Percentiles rank a stretch among this genome's conserved stretches.
These are phyloP conservation scores for Fusarium chuoi DNA, from an alignment of 2,329 filamentous ascomycete genomes.

Conservation along the genomic window DNA sequence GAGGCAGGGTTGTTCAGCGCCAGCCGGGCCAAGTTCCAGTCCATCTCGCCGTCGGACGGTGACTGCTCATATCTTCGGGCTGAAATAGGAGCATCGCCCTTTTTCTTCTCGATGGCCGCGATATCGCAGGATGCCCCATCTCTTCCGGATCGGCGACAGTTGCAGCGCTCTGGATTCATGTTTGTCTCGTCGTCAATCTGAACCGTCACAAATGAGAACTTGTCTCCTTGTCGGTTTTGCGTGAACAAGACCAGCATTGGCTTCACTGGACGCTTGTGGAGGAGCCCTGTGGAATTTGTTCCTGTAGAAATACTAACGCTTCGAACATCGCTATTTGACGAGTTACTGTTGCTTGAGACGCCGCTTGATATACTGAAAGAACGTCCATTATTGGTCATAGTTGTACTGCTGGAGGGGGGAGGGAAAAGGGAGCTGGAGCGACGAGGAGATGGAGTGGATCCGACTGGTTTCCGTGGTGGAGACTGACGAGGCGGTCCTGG, in stretches of 20 bases:
- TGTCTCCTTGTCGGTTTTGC: constrained; percentile 30
- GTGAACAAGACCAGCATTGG: constrained; percentile 51
- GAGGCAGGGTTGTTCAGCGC: constrained; percentile 44
- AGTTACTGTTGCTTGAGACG: constrained; percentile 40
- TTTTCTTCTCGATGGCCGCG: constrained; percentile 43
- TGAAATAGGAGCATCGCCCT: constrained; percentile 40
- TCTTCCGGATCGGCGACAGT: constrained; percentile 45
- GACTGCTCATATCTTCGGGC: constrained; percentile 45
- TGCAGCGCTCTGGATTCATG: constrained; percentile 49
- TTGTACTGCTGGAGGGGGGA: constrained; percentile 9
- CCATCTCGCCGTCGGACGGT: constrained; percentile 14
- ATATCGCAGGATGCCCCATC: constrained; percentile 41
- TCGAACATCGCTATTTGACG: constrained; percentile 38
- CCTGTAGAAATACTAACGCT: constrained; percentile 43
- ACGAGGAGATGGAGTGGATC: constrained; percentile 30
- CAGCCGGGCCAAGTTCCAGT: constrained; percentile 48
- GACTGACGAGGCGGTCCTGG: constrained; percentile 18
- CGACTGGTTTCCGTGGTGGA: constrained; percentile 29
- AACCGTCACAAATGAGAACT: constrained; percentile 45
- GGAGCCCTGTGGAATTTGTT: constrained; percentile 42
- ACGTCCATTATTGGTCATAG: constrained; percentile 22
- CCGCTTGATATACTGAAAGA: constrained; percentile 39
- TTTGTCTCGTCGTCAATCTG: constrained; percentile 48
- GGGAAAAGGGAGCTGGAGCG: constrained; percentile 22
- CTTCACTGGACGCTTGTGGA: constrained; percentile 47